Base-by-base conservation (phyloP, 495 filamentous ascomycete genomes). In the Trypethelium eluteriae region DNA sequence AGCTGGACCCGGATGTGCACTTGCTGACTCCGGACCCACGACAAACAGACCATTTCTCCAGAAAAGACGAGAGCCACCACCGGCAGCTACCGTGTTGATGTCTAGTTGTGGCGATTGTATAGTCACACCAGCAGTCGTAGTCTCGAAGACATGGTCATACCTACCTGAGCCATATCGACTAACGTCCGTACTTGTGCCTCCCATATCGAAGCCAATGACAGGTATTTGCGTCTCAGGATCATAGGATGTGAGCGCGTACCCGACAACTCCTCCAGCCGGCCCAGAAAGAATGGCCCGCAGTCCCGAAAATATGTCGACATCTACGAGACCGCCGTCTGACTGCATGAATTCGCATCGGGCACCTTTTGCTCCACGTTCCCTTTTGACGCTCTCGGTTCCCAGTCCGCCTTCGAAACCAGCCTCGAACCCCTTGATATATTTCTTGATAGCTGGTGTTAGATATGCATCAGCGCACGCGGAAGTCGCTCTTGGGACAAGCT, bases 131-230 rank as follows among this genome's bases (percentile, higher is more conserved):
- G 94, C 94, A 0, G 95, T 96, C 0, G 93, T 97, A 1, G 94
- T 97, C 73, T 96, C 94, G 68, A 98, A 98, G 0, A 97, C 94
- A 75, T 98, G 94, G 66, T 98, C 94, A 73, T 96, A 92, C 62
- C 93, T 83, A 11, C 94, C 93, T 53, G 83, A 80, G 47, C 93
- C 94, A 71, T 94, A 98, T 36, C 94, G 80, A 34, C 91, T 96
- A 5, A 97, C 93, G 74, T 98, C 94, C 0, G 94, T 98, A 44
- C 89, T 93, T 5, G 94, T 98, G 38, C 94, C 94, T 41, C 87
- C 87, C 94, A 98, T 98, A 70, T 98, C 94, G 70, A 98, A 98
- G 0, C 94, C 94, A 72, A 98, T 96, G 10, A 98, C 89, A 0
- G 93, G 93, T 2, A 84, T 93, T 72, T 88, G 91, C 16, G 92